Percentiles rank a stretch among this genome's conserved stretches.
phyloP scores from a whole-genome alignment of 371 early-diverging fungal species.

The Haplosporangium sp. region DNA sequence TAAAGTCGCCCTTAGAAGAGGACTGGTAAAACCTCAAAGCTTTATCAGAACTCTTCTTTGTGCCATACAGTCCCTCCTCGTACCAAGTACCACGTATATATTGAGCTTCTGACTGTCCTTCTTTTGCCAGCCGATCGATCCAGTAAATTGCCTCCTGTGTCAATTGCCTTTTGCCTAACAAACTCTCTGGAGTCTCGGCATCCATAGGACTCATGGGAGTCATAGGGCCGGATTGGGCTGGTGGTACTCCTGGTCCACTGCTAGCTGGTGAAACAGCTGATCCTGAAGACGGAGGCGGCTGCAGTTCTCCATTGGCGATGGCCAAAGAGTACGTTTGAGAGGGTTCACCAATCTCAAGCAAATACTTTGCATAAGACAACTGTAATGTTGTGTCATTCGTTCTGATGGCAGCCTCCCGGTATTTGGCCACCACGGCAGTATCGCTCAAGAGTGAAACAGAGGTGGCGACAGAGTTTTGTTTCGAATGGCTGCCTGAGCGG shows the following conservation, averaged over 20 bases:
- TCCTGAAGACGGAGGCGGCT: neutral
- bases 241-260: neutral
- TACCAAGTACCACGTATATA: constrained; percentile 80
- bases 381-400: constrained; percentile 76
- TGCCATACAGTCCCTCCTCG: constrained; percentile 70
- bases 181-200: constrained; percentile 3
- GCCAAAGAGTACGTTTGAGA: neutral
- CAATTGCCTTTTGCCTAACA: constrained; percentile 37
- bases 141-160: constrained; percentile 75
- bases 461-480: constrained; percentile 34
- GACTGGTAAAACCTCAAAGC: constrained; percentile 57
- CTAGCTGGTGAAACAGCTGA: neutral
- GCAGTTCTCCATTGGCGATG: neutral
- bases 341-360: constrained; percentile 63
- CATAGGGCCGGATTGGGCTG: neutral
- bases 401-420: constrained; percentile 79
- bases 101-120: constrained; percentile 76
- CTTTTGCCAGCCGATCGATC: constrained; percentile 76
- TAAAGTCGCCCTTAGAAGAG: constrained; percentile 58
- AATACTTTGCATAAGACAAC: constrained; percentile 79
- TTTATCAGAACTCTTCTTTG: constrained; percentile 64
- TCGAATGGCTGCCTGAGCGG: constrained; percentile 26
- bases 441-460: constrained; percentile 47
- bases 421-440: constrained; percentile 53
- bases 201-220: constrained; percentile 11